These are phyloP conservation scores for Microsporum ferrugineum DNA, from an alignment of 2,329 filamentous ascomycete species.

Conservation along the genomic window DNA sequence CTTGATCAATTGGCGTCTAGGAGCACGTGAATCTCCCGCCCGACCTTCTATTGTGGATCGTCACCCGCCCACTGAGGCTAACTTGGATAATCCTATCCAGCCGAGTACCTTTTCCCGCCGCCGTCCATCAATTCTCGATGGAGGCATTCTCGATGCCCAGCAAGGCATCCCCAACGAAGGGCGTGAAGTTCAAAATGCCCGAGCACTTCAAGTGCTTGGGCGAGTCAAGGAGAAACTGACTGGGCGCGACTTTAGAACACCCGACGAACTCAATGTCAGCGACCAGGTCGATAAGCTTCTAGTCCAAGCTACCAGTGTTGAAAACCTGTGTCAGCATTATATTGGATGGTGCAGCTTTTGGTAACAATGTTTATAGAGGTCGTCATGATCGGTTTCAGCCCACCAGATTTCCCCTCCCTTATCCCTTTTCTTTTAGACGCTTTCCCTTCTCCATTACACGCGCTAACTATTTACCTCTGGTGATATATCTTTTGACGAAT, in stretches of 20 bases:
- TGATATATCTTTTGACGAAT: constrained; percentile 1
- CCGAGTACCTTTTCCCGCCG: constrained; percentile 58
- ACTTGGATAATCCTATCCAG: constrained; percentile 40
- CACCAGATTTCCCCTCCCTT: background rate
- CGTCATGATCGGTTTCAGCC: background rate
- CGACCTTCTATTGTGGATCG: constrained; percentile 52
- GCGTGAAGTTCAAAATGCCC: constrained; percentile 77
- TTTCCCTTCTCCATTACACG: background rate
- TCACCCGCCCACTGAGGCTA: constrained; percentile 42
- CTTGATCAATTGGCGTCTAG: constrained; percentile 91
- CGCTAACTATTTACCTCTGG: background rate
- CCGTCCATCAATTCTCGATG: constrained; percentile 58
- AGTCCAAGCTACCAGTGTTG: constrained; percentile 86
- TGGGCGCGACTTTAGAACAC: constrained; percentile 78
- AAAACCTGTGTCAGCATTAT: constrained; percentile 97
- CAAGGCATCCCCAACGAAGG: constrained; percentile 34
- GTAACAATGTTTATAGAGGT: constrained; percentile 37
- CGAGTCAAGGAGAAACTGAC: constrained; percentile 93
- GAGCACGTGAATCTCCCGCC: constrained; percentile 49
- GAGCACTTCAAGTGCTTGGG: constrained; percentile 80
- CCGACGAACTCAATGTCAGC: constrained; percentile 72
- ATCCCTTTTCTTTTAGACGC: background rate
- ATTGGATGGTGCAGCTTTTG: constrained; percentile 99
- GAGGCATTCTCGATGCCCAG: constrained; percentile 34
- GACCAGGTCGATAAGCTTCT: constrained; percentile 91